phyloP scores from a whole-genome alignment of 2,329 filamentous ascomycete species.

The Penicillium sp. region DNA sequence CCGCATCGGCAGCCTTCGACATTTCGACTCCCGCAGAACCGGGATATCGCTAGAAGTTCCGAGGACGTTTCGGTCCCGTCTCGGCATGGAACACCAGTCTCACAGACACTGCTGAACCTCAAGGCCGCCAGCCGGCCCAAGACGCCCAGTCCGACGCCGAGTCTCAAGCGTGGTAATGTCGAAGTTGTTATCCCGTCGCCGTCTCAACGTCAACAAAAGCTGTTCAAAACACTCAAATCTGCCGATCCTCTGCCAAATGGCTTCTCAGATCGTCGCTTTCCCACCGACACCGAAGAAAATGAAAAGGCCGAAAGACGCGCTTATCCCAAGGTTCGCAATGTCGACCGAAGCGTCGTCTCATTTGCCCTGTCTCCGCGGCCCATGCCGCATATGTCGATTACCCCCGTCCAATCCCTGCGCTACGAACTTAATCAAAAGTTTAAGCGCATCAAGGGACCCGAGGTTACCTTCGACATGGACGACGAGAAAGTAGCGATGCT shows the following conservation, averaged over 20 bases:
- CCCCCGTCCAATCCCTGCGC: not conserved
- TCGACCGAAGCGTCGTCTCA: conserved; percentile 1
- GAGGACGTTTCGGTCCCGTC: not conserved
- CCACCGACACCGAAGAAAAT: conserved; percentile 14
- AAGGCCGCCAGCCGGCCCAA: not conserved
- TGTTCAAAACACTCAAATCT: conserved; percentile 7
- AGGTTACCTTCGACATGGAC: conserved; percentile 5
- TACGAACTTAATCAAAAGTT: conserved; percentile 10
- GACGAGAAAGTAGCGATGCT: conserved; percentile 23
- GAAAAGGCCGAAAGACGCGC: not conserved
- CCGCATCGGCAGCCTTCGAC: conserved; percentile 17
- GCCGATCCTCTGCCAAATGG: conserved; percentile 9
- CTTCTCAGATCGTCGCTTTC: conserved; percentile 23
- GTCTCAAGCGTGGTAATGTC: not conserved
- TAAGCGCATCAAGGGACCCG: conserved; percentile 24
- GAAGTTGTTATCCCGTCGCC: conserved; percentile 27
- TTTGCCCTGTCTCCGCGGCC: not conserved
- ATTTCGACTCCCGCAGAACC: conserved; percentile 19
- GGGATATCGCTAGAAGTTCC: conserved; percentile 3
- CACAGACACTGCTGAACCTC: not conserved
- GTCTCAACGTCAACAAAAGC: conserved; percentile 15
- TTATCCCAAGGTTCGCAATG: conserved; percentile 2
- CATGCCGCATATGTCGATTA: not conserved
- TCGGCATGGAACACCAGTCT: not conserved
- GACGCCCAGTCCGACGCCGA: not conserved